A percentile compares a stretch with the other conserved stretches of the same genome.
phyloP scores from a whole-genome alignment of 2,329 filamentous ascomycete species.

The Penicillium paneum region DNA sequence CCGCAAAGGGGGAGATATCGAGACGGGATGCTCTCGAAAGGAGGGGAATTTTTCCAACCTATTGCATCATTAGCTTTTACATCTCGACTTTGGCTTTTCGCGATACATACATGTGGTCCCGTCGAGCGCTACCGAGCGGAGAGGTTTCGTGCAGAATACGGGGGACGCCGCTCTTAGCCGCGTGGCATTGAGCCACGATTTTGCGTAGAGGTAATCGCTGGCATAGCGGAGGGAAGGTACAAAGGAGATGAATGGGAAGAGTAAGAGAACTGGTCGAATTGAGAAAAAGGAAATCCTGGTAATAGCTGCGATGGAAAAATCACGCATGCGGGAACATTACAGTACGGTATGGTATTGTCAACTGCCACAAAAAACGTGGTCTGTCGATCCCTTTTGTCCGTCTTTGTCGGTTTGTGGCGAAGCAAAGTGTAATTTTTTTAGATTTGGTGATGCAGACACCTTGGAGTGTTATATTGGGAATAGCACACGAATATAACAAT shows the following conservation, averaged over 20 bases:
- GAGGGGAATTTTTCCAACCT: slow-evolving; percentile 21
- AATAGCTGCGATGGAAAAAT: slow-evolving; percentile 8
- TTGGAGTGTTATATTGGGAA: background rate
- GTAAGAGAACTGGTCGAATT: background rate
- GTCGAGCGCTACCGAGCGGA: slow-evolving; percentile 19
- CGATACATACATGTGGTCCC: slow-evolving; percentile 19
- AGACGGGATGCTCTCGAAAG: slow-evolving; percentile 10
- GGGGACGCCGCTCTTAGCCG: slow-evolving; percentile 16
- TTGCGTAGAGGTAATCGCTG: background rate
- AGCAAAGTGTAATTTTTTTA: background rate
- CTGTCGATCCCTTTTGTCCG: background rate
- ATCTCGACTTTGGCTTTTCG: background rate
- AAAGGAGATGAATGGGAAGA: background rate
- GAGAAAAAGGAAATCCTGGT: background rate
- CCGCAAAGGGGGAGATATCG: slow-evolving; percentile 3
- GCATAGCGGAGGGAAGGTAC: slow-evolving; percentile 1
- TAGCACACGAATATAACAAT: background rate
- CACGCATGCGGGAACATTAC: slow-evolving; percentile 11
- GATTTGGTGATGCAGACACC: background rate
- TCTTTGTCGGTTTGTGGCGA: background rate
- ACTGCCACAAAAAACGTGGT: slow-evolving; percentile 20
- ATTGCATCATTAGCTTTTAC: slow-evolving; percentile 1
- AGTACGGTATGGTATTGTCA: slow-evolving; percentile 11
- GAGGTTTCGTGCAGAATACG: slow-evolving; percentile 12
- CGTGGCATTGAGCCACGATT: slow-evolving; percentile 19